Base-by-base conservation (phyloP, 345 rosid genomes). In the Boechera stricta region DNA sequence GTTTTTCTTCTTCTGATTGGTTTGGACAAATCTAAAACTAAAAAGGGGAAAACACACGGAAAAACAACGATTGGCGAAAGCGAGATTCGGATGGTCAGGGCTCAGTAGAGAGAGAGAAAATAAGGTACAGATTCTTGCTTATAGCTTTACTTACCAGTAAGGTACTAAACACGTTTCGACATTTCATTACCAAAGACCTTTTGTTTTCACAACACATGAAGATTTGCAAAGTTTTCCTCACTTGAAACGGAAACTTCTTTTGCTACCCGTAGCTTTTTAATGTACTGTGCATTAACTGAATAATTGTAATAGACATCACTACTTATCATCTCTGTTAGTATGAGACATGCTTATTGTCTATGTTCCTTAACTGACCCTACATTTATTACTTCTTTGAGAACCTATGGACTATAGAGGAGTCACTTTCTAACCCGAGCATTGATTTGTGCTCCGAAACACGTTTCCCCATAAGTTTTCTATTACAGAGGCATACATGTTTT, bases 191-290 rank as follows among this genome's bases (percentile, higher is more conserved):
- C 69, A 66, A 67, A 72, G 53, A 51, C 0, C 7, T 58, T 59
- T 41, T 33, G 66, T 44, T 51, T 67, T 78, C 35, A 11, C 69
- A 67, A 72, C 59, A 73, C 78, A 35, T 73, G 74, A 61, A 73
- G 48, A 9, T 51, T 79, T 68, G 4, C 61, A 79, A 79, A 73
- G 66, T 45, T 52, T 72, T 72, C 32, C 48, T 72, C 77, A 58
- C 77, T 59, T 65, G 31, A 64, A 71, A 64, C 57, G 44, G 81
- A 78, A 78, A 78, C 77, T 78, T 71, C 77, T 64, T 57, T 72
- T 78, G 55, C 55, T 55, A 71, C 76, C 69, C 77, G 3, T 57
- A 73, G 69, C 81, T 78, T 78, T 75, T 49, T 62, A 49, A 73
- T 67, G 69, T 32, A 66, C 13, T 32, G 42, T 73, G 67, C 68